Base-by-base conservation (phyloP, 2,329 filamentous ascomycete species). In the Colletotrichum paranaense region DNA sequence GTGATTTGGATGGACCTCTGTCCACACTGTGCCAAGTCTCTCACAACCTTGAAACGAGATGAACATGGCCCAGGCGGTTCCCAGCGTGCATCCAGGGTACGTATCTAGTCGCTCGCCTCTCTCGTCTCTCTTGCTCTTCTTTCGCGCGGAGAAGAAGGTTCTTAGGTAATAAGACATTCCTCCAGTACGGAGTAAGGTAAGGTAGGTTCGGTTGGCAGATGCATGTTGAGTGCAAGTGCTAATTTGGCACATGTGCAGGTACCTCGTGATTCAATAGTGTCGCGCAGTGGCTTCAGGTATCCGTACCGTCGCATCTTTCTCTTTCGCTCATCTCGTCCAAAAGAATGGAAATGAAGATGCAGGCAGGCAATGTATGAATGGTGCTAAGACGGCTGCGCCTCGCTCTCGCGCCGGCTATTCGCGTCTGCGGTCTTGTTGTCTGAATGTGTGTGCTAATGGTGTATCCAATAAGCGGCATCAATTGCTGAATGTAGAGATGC, bases 21-120 rank as follows among this genome's bases (percentile, higher is more conserved):
- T 28, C 30, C 38, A 63, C 60, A 62, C 59, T 57, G 67, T 73
- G 28, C 2, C 5, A 26, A 5, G 56, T 64, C 56, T 70, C 55
- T 57, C 71, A 62, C 62, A 66, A 28, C 53, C 70, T 49, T 73
- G 71, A 73, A 73, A 73, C 71, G 67, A 73, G 71, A 70, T 62
- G 67, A 65, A 70, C 67, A 49, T 70, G 70, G 38, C 55, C 66
- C 26, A 22, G 69, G 59, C 58, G 46, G 8, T 14, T 62, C 42
- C 24, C 30, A 4, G 22, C 19, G 30, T 26, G 26, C 24, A 42
- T 6, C 32, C 19, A 49, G 7, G 62, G 19, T 32, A 63, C 30
- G 49, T 62, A 63, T 28, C 26, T n/a, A 1, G 19, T 57, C 5
- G 4, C 26, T 19, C 8, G n/a, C 30, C 2, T 12, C 14, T 19